phyloP scores from a whole-genome alignment of 768 basidiomycete species.

The Agaricus subrufescens region DNA sequence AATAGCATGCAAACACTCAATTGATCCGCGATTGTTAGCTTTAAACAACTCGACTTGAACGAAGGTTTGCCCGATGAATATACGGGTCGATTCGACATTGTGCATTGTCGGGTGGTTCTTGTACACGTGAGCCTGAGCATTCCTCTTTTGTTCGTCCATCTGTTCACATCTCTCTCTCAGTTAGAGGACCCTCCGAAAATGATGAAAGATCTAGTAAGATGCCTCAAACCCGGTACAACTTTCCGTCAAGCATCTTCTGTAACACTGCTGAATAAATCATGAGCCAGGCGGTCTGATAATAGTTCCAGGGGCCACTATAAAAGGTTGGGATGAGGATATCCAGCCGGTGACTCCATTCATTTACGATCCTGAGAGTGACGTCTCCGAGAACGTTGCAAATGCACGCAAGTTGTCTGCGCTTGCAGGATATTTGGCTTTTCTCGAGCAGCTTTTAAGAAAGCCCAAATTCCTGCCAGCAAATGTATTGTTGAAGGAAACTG shows the following conservation, averaged over 20 bases:
- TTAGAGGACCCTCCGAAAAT: constrained; percentile 13
- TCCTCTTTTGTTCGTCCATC: not conserved
- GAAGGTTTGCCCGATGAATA: constrained; percentile 15
- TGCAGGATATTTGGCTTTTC: constrained; percentile 18
- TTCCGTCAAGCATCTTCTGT: not conserved
- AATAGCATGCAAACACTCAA: not conserved
- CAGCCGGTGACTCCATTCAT: constrained; percentile 14
- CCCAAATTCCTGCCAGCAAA: constrained; percentile 14
- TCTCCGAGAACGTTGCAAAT: constrained; percentile 8
- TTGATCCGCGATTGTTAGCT: constrained; percentile 12
- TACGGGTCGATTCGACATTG: constrained; percentile 16
- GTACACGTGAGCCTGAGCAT: constrained; percentile 18
- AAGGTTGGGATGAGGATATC: constrained; percentile 15
- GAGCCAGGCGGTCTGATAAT: constrained; percentile 18
- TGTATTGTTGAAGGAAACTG: not conserved
- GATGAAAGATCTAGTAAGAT: constrained; percentile 12
- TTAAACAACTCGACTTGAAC: constrained; percentile 18
- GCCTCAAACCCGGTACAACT: constrained; percentile 18
- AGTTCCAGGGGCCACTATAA: constrained; percentile 18
- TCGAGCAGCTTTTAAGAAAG: constrained; percentile 15
- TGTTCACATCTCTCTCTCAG: constrained; percentile 4
- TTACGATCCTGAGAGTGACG: constrained; percentile 7
- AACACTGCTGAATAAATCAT: not conserved
- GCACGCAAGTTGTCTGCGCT: constrained; percentile 15
- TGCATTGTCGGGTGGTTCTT: constrained; percentile 23